These are phyloP conservation scores for Millerozyma miso DNA, from an alignment of 805 yeast species.

Conservation along the genomic window DNA sequence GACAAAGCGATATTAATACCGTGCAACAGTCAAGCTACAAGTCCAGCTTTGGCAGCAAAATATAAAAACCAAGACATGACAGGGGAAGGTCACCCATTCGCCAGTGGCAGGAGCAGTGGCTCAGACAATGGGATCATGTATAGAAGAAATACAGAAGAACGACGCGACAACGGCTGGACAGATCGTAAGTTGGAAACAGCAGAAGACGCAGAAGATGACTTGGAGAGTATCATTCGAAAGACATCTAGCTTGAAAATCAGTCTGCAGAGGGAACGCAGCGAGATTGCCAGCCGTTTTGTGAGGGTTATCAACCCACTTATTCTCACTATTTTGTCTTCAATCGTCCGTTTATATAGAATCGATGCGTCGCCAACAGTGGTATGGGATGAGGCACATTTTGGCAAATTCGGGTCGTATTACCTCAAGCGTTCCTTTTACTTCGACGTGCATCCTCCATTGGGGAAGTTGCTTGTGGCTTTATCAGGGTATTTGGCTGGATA, in stretches of 20 bases:
- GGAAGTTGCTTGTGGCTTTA: constrained; percentile 86
- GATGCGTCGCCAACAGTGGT: constrained; percentile 73
- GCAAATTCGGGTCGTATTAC: constrained; percentile 92
- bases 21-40: background rate
- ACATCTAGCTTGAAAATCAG: constrained; percentile 16
- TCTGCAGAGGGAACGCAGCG: background rate
- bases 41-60: background rate
- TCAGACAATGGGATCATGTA: background rate
- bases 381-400: constrained; percentile 98
- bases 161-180: background rate
- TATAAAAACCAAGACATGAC: background rate
- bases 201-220: constrained; percentile 6
- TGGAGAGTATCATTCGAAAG: constrained; percentile 19
- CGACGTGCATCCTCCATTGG: constrained; percentile 97
- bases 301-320: constrained; percentile 24
- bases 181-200: background rate
- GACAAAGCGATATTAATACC: background rate
- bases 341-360: constrained; percentile 69
- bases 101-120: background rate
- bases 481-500: constrained; percentile 84
- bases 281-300: constrained; percentile 6
- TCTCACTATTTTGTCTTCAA: constrained; percentile 33
- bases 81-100: background rate
- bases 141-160: background rate
- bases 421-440: constrained; percentile 84